Conservation (phyloP, 2,329 filamentous ascomycete species). For the Scedosporium apiospermum region DNA sequence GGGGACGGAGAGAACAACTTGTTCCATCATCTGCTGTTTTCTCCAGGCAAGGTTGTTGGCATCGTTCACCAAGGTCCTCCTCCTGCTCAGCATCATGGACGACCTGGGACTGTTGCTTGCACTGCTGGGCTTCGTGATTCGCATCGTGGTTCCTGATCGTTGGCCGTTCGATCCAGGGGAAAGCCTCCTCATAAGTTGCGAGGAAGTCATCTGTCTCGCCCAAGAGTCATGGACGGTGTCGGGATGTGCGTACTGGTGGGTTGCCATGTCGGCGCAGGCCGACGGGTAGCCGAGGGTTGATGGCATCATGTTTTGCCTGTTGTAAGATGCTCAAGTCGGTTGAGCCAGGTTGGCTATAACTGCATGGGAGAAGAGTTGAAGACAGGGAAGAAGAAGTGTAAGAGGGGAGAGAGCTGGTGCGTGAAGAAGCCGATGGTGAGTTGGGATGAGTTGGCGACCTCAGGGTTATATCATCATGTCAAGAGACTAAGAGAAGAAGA, state of each 20-base stretch:
- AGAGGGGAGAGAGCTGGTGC: not conserved
- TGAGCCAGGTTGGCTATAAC: not conserved
- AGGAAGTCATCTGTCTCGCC: conserved; percentile 39
- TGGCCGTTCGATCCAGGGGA: conserved; percentile 40
- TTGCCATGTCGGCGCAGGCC: conserved; percentile 14
- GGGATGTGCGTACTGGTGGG: conserved; percentile 12
- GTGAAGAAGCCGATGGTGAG: not conserved
- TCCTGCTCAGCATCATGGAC: conserved; percentile 35
- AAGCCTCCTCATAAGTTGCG: conserved; percentile 35
- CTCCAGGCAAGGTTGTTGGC: conserved; percentile 24
- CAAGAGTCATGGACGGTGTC: conserved; percentile 41
- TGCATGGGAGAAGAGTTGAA: not conserved
- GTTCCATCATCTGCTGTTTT: conserved; percentile 37
- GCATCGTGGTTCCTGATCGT: conserved; percentile 40
- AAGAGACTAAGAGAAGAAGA: not conserved
- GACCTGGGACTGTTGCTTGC: conserved; percentile 59
- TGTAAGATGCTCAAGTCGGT: not conserved
- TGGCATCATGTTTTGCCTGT: not conserved
- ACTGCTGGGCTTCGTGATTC: conserved; percentile 56
- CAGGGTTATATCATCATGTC: conserved; percentile 3
- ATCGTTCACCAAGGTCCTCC: conserved; percentile 49
- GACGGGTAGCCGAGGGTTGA: not conserved
- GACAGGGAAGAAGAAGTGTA: not conserved
- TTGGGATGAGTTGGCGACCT: not conserved
- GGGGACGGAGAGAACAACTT: conserved; percentile 13